These are phyloP conservation scores for Ophiostoma sp. DNA, from an alignment of 2,329 filamentous ascomycete species.

Conservation along the genomic window DNA sequence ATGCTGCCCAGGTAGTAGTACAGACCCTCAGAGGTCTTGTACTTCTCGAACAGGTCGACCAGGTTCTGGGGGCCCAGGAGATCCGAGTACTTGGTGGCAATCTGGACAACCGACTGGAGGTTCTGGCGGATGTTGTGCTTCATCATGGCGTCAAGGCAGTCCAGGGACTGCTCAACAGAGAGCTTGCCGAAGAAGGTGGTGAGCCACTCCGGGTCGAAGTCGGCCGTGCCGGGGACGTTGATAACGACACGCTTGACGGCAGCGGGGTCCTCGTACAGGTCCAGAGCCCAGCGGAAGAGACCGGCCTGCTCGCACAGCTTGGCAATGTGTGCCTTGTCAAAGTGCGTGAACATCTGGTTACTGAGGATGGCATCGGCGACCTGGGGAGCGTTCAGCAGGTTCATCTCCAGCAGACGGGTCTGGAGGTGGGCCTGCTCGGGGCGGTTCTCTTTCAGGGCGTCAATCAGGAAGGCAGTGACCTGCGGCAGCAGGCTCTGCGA, in stretches of 20 bases:
- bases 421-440: constrained; percentile 92
- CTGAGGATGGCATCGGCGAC: constrained; percentile 96
- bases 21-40: constrained; percentile 92
- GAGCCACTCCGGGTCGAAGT: constrained; percentile 88
- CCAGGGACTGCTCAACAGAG: constrained; percentile 91
- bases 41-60: constrained; percentile 95
- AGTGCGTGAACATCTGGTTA: constrained; percentile 98
- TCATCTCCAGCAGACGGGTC: constrained; percentile 96
- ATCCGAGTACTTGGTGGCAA: constrained; percentile 97
- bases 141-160: constrained; percentile 95
- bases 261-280: constrained; percentile 89
- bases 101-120: constrained; percentile 87
- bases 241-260: constrained; percentile 87
- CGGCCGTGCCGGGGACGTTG: constrained; percentile 77
- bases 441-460: constrained; percentile 91
- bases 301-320: constrained; percentile 91
- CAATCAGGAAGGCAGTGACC: constrained; percentile 94
- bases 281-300: constrained; percentile 80
- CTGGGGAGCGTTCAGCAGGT: constrained; percentile 91
- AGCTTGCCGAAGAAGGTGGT: constrained; percentile 90
- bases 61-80: constrained; percentile 82
- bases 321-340: constrained; percentile 86
- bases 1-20: constrained; percentile 99
- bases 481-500: constrained; percentile 97
- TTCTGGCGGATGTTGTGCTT: constrained; percentile 97